Percentiles rank a stretch among this genome's conserved stretches.
Conservation (phyloP, 2,329 filamentous ascomycete genomes). For the Exutisphaerella laricina region DNA sequence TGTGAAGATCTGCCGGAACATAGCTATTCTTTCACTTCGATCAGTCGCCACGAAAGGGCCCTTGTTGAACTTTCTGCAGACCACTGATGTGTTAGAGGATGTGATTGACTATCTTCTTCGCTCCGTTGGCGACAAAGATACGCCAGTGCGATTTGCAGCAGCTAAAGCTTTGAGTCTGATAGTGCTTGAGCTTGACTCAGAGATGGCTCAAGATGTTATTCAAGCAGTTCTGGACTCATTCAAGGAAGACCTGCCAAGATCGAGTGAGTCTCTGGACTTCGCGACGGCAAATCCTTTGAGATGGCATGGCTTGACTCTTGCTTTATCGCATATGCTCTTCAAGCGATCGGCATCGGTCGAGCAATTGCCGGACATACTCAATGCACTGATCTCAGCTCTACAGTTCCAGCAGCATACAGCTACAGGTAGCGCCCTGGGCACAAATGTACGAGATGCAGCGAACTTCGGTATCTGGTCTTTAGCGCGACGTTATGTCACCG, state of each 20-base stretch:
- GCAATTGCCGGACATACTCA: conserved; percentile 67
- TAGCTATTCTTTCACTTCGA: conserved; percentile 60
- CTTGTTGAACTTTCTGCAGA: conserved; percentile 31
- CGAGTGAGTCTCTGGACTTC: conserved; percentile 50
- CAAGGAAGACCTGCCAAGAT: conserved; percentile 56
- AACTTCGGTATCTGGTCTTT: conserved; percentile 96
- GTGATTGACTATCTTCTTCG: conserved; percentile 77
- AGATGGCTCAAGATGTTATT: conserved; percentile 81
- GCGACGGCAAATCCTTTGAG: conserved; percentile 71
- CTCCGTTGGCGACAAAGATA: conserved; percentile 77
- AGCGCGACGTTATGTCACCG: conserved; percentile 76
- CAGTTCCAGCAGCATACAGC: conserved; percentile 84
- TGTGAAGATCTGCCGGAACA: conserved; percentile 76
- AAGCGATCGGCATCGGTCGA: conserved; percentile 68
- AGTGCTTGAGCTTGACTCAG: conserved; percentile 68
- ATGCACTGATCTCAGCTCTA: conserved; percentile 70
- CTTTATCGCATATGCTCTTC: conserved; percentile 80
- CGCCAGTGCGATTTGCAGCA: conserved; percentile 80
- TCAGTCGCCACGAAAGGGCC: conserved; percentile 22
- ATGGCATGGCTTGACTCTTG: conserved; percentile 91
- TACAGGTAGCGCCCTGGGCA: conserved; percentile 77
- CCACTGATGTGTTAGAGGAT: conserved; percentile 56
- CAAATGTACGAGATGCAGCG: conserved; percentile 88
- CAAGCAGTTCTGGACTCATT: conserved; percentile 72
- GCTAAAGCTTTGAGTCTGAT: conserved; percentile 90